A percentile compares a stretch with the other conserved stretches of the same genome.
phyloP scores from a whole-genome alignment of 345 rosid genomes.

The Aethionema arabicum region DNA sequence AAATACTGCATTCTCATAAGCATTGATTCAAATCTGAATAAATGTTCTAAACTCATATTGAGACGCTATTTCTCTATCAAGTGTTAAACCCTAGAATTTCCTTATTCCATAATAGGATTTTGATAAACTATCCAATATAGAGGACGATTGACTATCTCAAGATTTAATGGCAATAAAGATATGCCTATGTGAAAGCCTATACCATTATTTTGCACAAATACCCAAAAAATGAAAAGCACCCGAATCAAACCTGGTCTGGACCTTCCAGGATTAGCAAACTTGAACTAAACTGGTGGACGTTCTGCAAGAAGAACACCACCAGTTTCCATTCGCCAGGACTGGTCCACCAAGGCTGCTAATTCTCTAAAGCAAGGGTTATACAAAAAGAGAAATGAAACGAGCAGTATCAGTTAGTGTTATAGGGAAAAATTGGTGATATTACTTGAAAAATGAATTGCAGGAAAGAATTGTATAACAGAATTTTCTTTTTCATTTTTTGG shows the following conservation, averaged over 20 bases:
- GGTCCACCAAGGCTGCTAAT: slow-evolving; percentile 69
- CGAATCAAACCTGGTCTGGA: slow-evolving; percentile 37
- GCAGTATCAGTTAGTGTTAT: slow-evolving; percentile 4
- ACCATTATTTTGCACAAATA: slow-evolving; percentile 16
- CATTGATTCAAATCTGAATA: slow-evolving; percentile 10
- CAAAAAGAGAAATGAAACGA: slow-evolving; percentile 10
- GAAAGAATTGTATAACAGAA: too few species aligned
- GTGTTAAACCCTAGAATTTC: background rate
- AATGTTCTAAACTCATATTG: slow-evolving; percentile 14
- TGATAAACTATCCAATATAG: slow-evolving; percentile 11
- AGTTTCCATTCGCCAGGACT: slow-evolving; percentile 91
- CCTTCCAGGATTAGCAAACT: slow-evolving; percentile 20
- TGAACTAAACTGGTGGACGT: slow-evolving; percentile 44
- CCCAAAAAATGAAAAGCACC: slow-evolving; percentile 10
- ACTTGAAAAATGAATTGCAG: background rate
- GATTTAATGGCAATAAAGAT: slow-evolving; percentile 11
- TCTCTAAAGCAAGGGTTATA: slow-evolving; percentile 49
- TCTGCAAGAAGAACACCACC: slow-evolving; percentile 74
- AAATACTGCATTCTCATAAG: slow-evolving; percentile 3
- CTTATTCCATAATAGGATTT: slow-evolving; percentile 1
- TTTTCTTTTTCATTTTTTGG: background rate
- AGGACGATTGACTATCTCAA: slow-evolving; percentile 11
- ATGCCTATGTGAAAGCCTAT: slow-evolving; percentile 11
- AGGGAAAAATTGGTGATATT: background rate
- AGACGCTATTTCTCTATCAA: slow-evolving; percentile 5